These are phyloP conservation scores for Aphanomyces astaci DNA, from an alignment of 352 stramenopile species.

Conservation along the genomic window DNA sequence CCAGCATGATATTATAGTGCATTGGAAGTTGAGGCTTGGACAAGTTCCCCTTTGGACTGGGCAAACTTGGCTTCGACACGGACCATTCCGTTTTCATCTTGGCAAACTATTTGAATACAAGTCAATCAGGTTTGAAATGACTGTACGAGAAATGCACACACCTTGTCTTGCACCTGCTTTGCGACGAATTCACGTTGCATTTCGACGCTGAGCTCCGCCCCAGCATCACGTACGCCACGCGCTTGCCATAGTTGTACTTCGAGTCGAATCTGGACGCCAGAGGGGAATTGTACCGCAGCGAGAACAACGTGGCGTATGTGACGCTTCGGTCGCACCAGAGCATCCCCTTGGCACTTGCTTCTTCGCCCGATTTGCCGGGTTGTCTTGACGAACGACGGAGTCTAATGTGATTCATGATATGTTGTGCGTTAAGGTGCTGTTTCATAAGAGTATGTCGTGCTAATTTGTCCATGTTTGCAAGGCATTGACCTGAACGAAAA, in stretches of 20 bases:
- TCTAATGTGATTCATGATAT: too few species aligned
- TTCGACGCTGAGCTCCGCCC: not conserved
- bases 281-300: not conserved
- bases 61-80: not conserved
- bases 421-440: too few species aligned
- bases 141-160: too few species aligned
- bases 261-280: not conserved
- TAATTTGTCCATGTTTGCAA: too few species aligned
- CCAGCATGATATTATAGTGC: constrained; percentile 2
- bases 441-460: too few species aligned
- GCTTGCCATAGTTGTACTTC: constrained; percentile 5
- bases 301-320: not conserved
- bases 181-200: not conserved
- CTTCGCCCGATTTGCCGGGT: too few species aligned
- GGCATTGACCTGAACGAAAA: too few species aligned
- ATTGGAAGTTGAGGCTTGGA: not conserved
- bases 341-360: too few species aligned
- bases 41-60: not conserved
- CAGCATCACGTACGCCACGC: not conserved
- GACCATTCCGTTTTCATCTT: constrained; percentile 2
- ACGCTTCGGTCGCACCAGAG: not conserved
- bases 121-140: too few species aligned
- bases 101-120: too few species aligned
- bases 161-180: too few species aligned
- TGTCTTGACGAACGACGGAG: too few species aligned